Base-by-base conservation (phyloP, 1,139 yeast species). In the Scheffersomyces lignicola region DNA sequence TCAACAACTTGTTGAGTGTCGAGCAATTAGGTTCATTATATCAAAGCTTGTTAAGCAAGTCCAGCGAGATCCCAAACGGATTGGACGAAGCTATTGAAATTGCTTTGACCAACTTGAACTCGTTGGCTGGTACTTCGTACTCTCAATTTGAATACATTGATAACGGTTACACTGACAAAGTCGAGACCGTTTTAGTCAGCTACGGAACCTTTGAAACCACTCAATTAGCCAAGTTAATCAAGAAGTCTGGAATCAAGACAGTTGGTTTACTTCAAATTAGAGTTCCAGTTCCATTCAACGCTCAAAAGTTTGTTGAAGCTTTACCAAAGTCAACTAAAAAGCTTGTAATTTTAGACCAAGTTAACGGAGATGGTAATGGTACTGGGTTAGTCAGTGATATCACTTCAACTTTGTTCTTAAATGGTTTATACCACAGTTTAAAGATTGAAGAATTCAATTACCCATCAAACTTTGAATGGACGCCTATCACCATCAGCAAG, bases 251-350 rank as follows among this genome's bases (percentile, higher is more conserved):
- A 12, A 15, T 26, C 18, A 45, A 54, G 13, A 47, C 60, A 9
- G 56, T 58, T 31, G 97, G 94, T 41, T 74, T 83, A 34, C 60
- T 90, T 39, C 73, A 82, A 41, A 78, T 84, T 35, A 78, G 96
- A 58, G 77, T 87, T 34, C 94, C 95, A 39, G 65, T 83, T 37
- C 92, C 95, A 36, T 84, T 89, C 56, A 79, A 79, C 47, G 69
- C 76, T 29, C 69, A 68, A 27, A 77, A 76, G 46, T 86, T 89
- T 55, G 65, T 76, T 34, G 56, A 67, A 7, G 52, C 72, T 13
- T 63, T 90, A 35, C 94, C 96, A 16, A 41, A 61, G 3, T 58
- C 84, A 4, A 61, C 82, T 23, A 72, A 73, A 47, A 73, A 74
- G 42, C 65, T 89, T 38, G 79, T 85, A 35, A 83, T 87, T 16